Evolutionary conservation across 305 asterid genomes (phyloP).

Genomic region (Euphrasia arctica): DNA sequence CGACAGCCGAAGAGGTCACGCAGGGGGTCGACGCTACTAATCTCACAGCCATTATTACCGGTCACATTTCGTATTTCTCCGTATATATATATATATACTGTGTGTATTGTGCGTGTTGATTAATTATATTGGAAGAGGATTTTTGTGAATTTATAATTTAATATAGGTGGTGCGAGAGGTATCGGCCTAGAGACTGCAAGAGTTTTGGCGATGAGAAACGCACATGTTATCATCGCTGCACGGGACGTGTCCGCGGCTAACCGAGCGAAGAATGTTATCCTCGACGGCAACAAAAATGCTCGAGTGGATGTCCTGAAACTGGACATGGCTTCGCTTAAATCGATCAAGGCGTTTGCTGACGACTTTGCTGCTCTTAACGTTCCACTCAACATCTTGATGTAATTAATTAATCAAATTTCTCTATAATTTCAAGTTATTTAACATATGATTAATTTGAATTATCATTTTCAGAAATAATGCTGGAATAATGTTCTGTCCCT

Average conservation of each 20-base stretch:
- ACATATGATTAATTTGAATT: not conserved
- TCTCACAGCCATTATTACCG: too few relatives aligned
- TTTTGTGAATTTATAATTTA: too few relatives aligned
- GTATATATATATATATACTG: too few relatives aligned
- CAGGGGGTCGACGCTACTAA: too few relatives aligned
- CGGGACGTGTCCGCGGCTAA: slow-evolving; percentile 69
- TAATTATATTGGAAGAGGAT: too few relatives aligned
- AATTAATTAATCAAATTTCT: slow-evolving; percentile 4
- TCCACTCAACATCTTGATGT: slow-evolving; percentile 89
- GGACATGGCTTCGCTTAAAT: slow-evolving; percentile 61
- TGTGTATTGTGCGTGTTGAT: too few relatives aligned
- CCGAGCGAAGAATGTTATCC: slow-evolving; percentile 51
- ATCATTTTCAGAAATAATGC: slow-evolving; percentile 44
- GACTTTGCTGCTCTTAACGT: slow-evolving; percentile 58
- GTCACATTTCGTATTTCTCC: too few relatives aligned
- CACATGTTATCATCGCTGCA: slow-evolving; percentile 66
- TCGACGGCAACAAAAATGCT: slow-evolving; percentile 41
- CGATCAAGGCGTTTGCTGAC: slow-evolving; percentile 58
- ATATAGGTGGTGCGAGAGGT: slow-evolving; percentile 81
- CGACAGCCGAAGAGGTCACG: too few relatives aligned
- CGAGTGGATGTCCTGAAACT: slow-evolving; percentile 57
- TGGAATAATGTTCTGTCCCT: slow-evolving; percentile 48
- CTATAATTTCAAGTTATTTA: not conserved
- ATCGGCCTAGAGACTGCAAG: slow-evolving; percentile 83
- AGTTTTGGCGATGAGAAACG: slow-evolving; percentile 65